phyloP scores from a whole-genome alignment of 1,284 basidiomycete genomes.

The Fomitopsis schrenkii region DNA sequence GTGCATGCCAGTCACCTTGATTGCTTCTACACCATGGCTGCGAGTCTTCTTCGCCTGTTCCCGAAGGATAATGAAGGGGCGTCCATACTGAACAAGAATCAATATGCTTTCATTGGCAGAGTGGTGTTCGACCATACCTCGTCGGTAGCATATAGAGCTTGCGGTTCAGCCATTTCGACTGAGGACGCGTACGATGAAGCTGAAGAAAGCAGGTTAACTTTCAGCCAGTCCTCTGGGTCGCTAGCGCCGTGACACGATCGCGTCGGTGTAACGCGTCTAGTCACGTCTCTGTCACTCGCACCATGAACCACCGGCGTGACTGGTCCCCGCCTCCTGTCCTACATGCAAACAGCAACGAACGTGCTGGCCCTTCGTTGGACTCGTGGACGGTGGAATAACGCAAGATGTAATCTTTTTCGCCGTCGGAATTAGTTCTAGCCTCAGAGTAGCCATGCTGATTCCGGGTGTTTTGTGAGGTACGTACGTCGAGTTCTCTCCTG shows the following conservation, averaged over 20 bases:
- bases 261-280: background rate
- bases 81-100: slow-evolving; percentile 66
- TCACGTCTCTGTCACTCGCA: background rate
- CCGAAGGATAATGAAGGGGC: slow-evolving; percentile 95
- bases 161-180: slow-evolving; percentile 39
- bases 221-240: background rate
- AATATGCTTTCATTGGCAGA: slow-evolving; percentile 1
- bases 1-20: slow-evolving; percentile 64
- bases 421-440: no score
- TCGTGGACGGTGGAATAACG: no score
- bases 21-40: slow-evolving; percentile 92
- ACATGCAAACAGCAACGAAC: background rate
- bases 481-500: no score
- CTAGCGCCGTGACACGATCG: slow-evolving; percentile 3
- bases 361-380: no score
- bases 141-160: slow-evolving; percentile 87
- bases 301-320: no score
- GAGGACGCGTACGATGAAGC: slow-evolving; percentile 6
- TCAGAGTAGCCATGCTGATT: no score
- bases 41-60: slow-evolving; percentile 96
- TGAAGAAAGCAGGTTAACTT: background rate
- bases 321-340: background rate
- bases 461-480: no score
- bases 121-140: slow-evolving; percentile 49
- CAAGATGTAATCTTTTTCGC: no score